Percentiles rank a stretch among this genome's conserved stretches.
These are phyloP conservation scores for Ophiocordyceps robertsii DNA, from an alignment of 2,329 filamentous ascomycete genomes.

Conservation along the genomic window DNA sequence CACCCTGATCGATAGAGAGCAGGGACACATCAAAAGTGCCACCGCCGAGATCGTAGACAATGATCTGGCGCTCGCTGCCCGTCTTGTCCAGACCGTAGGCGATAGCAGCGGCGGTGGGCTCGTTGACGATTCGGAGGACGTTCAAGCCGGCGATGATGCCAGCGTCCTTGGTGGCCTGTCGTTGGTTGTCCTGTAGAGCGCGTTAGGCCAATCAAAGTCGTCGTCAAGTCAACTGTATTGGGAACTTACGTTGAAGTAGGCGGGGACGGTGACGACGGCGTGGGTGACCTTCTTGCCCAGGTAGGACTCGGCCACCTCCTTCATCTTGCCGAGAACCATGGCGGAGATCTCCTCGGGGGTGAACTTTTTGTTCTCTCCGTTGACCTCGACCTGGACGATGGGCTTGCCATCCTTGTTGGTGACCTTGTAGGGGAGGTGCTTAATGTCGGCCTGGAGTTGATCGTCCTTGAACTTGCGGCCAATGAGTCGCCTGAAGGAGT, in stretches of 20 bases:
- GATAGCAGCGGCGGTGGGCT: conserved; percentile 89
- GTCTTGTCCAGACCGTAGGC: conserved; percentile 89
- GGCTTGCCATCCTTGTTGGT: conserved; percentile 84
- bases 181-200: conserved; percentile 58
- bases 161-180: conserved; percentile 93
- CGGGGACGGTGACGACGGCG: conserved; percentile 86
- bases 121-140: conserved; percentile 92
- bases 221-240: not conserved
- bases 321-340: conserved; percentile 77
- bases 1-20: conserved; percentile 79
- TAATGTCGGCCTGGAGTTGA: conserved; percentile 84
- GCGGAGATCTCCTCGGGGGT: conserved; percentile 71
- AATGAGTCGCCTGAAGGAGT: conserved; percentile 54
- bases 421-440: conserved; percentile 98
- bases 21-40: conserved; percentile 93
- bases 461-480: conserved; percentile 73
- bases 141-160: conserved; percentile 86
- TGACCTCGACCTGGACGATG: conserved; percentile 60
- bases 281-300: conserved; percentile 73
- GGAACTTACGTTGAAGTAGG: conserved; percentile 70
- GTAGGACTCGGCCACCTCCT: conserved; percentile 68
- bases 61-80: conserved; percentile 72
- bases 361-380: conserved; percentile 54
- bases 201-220: no score
- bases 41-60: conserved; percentile 89